Base-by-base conservation (phyloP, 345 rosid species). In the Salix exigua region DNA sequence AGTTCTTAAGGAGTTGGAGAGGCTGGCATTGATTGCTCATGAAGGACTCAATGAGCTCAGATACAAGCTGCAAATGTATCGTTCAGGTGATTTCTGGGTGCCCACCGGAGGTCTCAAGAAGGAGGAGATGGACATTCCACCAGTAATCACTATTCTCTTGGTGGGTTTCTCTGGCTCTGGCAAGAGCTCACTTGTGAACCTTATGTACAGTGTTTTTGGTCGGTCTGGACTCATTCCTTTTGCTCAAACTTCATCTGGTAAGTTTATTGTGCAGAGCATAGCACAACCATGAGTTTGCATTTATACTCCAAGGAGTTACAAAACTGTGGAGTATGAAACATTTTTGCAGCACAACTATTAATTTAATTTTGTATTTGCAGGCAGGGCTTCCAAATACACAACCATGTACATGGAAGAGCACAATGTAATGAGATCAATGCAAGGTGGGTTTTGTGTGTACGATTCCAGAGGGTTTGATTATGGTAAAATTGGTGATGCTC, bases 191-290 rank as follows among this genome's bases (percentile, higher is more conserved):
- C 86, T 90, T 35, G 64, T 88, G 14, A 90, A 88, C 72, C 87
- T 90, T 21, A 87, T 90, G 91, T 90, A 88, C 80, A 88, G 94
- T 38, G 85, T 88, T 77, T 86, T 88, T 37, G 89, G 94, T 75
- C 87, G 90, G 2, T 80, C 87, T 31, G 90, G 90, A 60, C 76
- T 86, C 66, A 66, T 90, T 23, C 88, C 87, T 25, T 90, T 88
- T 55, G 89, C 91, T 42, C 88, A 73, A 75, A 88, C 91, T 44
- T 83, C 88, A 14, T 75, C 85, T 14, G 89, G 91, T 88, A 78
- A 80, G 63, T 37, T 7, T 37, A 44, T 6, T 25, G 23, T 46
- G 18, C 66, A 68, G 33, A 14, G 66, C 66, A 40, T 35, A 5
- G 18, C 51, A 38, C 44, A 72, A 7, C 25, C 33, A 9, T 46